Evolutionary conservation across 108 stramenopile species (phyloP), one percentile per base, ranked within the genome.

Genomic region (Ochromonas danica): DNA sequence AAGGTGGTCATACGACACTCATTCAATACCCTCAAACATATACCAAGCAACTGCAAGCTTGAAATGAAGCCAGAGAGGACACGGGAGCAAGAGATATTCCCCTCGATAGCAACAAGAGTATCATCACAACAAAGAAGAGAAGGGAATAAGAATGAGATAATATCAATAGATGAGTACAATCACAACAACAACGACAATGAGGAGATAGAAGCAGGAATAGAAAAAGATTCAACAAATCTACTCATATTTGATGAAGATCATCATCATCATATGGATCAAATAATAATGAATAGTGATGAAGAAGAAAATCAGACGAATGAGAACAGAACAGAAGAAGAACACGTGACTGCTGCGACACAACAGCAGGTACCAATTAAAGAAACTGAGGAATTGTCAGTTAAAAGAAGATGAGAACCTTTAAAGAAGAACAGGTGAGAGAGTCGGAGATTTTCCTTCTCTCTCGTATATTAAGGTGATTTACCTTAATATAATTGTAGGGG

Each of bases 151-250:
- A 57, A 57, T 57, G 51, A 57, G 51, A 57, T 57, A 57, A 57
- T 57, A 57, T 57, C 51, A 57, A 57, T 57, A 57, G 51, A 57
- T 57, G 51, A 57, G 51, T 57, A 57, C 51, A 57, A 57, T 57
- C 51, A 57, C 51, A 57, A 57, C 51, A 57, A 57, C 51, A 57
- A 57, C 51, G 51, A 57, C 51, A 57, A 57, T 57, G 51, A 57
- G 51, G 51, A 57, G 51, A 57, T 57, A 57, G 51, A 57, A 57
- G 51, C 51, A 57, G 51, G 51, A 57, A 57, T 57, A 57, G 51
- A 57, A 57, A 57, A 57, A 57, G 51, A 57, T 57, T 57, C 51
- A 57, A 57, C 51, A 57, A 57, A 57, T 57, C 51, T 57, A 57
- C 51, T 57, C 51, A 57, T 57, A 57, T 57, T 57, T 57, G 51